A percentile compares a stretch with the other conserved stretches of the same genome.
phyloP scores from a whole-genome alignment of 2,329 filamentous ascomycete genomes.

The Pseudocercospora cruenta region DNA sequence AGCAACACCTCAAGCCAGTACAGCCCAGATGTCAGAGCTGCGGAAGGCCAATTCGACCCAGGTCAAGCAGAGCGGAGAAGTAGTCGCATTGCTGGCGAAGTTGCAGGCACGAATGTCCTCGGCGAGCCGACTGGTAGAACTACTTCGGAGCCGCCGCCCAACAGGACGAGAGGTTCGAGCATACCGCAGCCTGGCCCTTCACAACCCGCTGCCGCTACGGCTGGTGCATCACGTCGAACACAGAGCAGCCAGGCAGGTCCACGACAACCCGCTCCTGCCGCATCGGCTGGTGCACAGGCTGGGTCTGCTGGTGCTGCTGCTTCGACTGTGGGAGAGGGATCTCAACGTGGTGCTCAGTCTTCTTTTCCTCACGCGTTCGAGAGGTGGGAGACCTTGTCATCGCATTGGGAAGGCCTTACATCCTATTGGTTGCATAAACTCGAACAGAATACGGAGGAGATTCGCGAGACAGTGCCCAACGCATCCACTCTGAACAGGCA shows the following conservation, averaged over 20 bases:
- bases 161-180: conserved; percentile 27
- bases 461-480: conserved; percentile 74
- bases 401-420: conserved; percentile 96
- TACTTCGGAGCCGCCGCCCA: conserved; percentile 26
- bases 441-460: conserved; percentile 85
- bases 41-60: conserved; percentile 32
- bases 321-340: conserved; percentile 23
- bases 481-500: conserved; percentile 89
- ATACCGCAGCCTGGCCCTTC: conserved; percentile 30
- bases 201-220: conserved; percentile 23
- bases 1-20: conserved; percentile 37
- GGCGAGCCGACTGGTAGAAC: conserved; percentile 39
- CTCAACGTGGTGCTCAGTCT: conserved; percentile 50
- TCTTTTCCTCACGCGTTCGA: conserved; percentile 97
- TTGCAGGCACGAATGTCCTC: conserved; percentile 37
- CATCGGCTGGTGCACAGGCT: conserved; percentile 23
- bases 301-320: conserved; percentile 21
- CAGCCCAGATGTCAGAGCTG: conserved; percentile 30
- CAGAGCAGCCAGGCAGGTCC: conserved; percentile 29
- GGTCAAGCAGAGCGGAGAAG: conserved; percentile 22
- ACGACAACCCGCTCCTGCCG: conserved; percentile 29
- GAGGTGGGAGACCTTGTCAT: conserved; percentile 93
- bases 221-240: conserved; percentile 29
- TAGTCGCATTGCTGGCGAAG: conserved; percentile 33
- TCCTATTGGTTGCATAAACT: conserved; percentile 95